Base-by-base conservation (phyloP, 2,329 filamentous ascomycete genomes). In the Botryotinia narcissicola region DNA sequence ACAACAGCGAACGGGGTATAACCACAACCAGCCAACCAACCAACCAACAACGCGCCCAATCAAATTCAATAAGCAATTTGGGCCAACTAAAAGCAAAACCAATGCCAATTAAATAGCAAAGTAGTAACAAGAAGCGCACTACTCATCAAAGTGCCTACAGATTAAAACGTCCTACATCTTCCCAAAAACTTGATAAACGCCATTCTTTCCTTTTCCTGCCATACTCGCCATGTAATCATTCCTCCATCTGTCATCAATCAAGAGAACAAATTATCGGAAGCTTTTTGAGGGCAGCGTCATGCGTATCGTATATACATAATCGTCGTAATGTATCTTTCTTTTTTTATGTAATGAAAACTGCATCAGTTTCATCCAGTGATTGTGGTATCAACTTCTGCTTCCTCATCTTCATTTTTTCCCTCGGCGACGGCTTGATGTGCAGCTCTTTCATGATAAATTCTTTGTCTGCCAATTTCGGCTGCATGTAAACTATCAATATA, bases 401-500 rank as follows among this genome's bases (percentile, higher is more conserved):
- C 76, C 16, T 76, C 73, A 12, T 74, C 76, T 16, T 72, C 59
- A 5, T 60, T 70, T 44, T 78, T 78, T 4, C 54, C 70, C 40
- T 79, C 79, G 0, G 67, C 73, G 14, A 75, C 59, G 9, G 73
- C 77, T 57, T 72, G 77, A 54, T 76, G 73, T 5, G 76, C 77
- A 25, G 87, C 87, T 71, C 89, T 82, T 81, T 91, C 89, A 5
- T 82, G 81, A 77, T 94, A 92, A 60, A 98, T 91, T 67, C 75
- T 91, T 63, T 88, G 87, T 81, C 92, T 94, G 72, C 90, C 87
- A 46, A 81, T 83, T 78, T 92, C 89, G 0, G 95, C 95, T 54
- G 89, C 88, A 73, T 90, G 87, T 69, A 99, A 84, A 48, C 90
- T 91, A 81, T 98, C 96, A 77, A 98, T 95, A 80, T 98, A 99